Percentiles rank a stretch among this genome's conserved stretches.
Evolutionary conservation across 495 filamentous ascomycete species (phyloP).

Genomic region (Aspergillus homomorphus): DNA sequence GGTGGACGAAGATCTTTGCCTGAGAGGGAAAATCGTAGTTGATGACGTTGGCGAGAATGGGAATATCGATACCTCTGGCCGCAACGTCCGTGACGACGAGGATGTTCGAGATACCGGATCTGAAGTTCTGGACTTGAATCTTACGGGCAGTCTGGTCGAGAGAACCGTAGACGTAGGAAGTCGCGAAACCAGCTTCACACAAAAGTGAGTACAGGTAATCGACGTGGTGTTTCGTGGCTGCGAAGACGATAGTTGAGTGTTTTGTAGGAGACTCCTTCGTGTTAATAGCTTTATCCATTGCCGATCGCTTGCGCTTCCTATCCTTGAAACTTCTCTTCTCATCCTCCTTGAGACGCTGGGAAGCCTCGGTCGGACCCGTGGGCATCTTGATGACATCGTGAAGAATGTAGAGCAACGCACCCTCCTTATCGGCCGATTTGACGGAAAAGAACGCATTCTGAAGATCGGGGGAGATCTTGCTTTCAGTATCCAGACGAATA

Average conservation of each 20-base stretch:
- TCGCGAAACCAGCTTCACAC: conserved; percentile 70
- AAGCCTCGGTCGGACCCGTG: conserved; percentile 61
- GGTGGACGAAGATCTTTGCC: conserved; percentile 94
- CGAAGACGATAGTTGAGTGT: conserved; percentile 91
- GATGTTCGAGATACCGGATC: conserved; percentile 79
- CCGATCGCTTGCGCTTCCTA: conserved; percentile 63
- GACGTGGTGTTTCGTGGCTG: conserved; percentile 96
- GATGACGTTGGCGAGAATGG: conserved; percentile 92
- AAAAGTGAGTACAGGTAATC: conserved; percentile 83
- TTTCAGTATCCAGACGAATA: conserved; percentile 86
- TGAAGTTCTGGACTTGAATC: conserved; percentile 84
- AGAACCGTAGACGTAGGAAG: conserved; percentile 89
- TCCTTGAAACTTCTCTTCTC: conserved; percentile 46
- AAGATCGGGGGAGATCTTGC: conserved; percentile 91
- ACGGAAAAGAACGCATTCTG: conserved; percentile 91
- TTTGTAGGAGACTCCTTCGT: conserved; percentile 42
- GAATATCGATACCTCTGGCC: conserved; percentile 96
- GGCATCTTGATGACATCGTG: conserved; percentile 93
- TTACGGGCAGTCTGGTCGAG: conserved; percentile 90
- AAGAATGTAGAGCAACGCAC: conserved; percentile 81
- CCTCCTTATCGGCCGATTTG: conserved; percentile 90
- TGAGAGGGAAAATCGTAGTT: conserved; percentile 98
- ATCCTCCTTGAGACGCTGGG: conserved; percentile 34
- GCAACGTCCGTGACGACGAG: conserved; percentile 98
- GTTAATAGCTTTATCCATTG: conserved; percentile 33